Base-by-base conservation (phyloP, 2,329 filamentous ascomycete genomes). In the Acrocalymma vagum region DNA sequence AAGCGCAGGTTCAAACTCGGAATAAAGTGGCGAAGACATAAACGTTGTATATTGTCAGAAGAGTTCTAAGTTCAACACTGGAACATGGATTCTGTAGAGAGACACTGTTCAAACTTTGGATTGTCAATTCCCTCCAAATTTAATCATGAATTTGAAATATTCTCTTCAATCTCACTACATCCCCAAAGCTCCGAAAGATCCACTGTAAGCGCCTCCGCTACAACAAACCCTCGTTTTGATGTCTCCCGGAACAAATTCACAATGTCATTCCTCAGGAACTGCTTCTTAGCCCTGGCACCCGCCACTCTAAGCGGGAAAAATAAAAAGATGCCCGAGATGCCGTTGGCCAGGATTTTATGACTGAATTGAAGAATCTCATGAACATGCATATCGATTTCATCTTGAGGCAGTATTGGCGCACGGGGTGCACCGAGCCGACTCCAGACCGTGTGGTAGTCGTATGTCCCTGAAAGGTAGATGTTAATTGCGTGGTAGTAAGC, bases 241-340 rank as follows among this genome's bases (percentile, higher is more conserved):
- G 46, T 51, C n/a, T 22, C 29, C 4, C 33, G 28, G 10, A 59
- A 38, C 4, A 58, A 35, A 9, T 34, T 23, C 16, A 58, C 26
- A 11, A 59, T 53, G 6, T 38, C 31, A 5, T 37, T 15, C 29
- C 42, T 49, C 9, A 44, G 43, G 9, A 8, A 9, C 3, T 5
- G 7, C 13, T 56, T 38, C 10, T 14, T 31, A 6, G 49, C 53
- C 21, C 58, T 48, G 1, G 59, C 60, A 11, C 60, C 60, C 7
- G 58, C 58, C 6, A 63, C 58, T n/a, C 60, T 45, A 8, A 62
- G 29, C 13, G 60, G 60, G 23, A 62, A 60, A 42, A 63, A 58
- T 9, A 62, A 22, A 3, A 62, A 22, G 2, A 62, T 27, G 3
- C 60, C 59, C 8, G 58, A 45, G 20, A 48, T 30, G 2, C 59